Evolutionary conservation across 345 rosid genomes (phyloP).

Genomic region (Ricinus communis): DNA sequence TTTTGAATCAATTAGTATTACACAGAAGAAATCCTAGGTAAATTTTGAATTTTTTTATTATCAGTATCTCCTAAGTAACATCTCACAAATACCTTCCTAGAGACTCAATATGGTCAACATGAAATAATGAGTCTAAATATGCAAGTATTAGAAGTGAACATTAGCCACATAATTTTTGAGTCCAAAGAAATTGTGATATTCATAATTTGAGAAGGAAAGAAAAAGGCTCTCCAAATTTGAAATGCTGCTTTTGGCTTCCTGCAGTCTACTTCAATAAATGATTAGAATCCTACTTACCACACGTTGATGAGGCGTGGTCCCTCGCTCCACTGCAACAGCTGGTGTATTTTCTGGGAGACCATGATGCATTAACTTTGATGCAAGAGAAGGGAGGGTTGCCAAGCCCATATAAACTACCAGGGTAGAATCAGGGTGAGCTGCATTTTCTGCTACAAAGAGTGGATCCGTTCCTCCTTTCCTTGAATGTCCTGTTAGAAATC

Average conservation of each 20-base stretch:
- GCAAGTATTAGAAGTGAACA: not conserved
- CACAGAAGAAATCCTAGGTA: too few relatives aligned
- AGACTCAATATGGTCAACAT: not conserved
- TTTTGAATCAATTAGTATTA: too few relatives aligned
- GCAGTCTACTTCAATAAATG: not conserved
- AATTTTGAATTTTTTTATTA: not conserved
- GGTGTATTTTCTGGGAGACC: conserved; percentile 84
- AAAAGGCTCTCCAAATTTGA: not conserved
- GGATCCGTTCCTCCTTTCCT: conserved; percentile 56
- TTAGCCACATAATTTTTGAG: not conserved
- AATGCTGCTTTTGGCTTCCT: not conserved
- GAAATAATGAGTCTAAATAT: not conserved
- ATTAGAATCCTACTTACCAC: conserved; percentile 11
- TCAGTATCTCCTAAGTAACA: not conserved
- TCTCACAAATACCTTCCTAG: not conserved
- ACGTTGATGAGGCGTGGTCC: conserved; percentile 23
- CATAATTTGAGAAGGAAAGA: not conserved
- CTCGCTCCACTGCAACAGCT: conserved; percentile 78
- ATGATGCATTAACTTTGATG: conserved; percentile 71
- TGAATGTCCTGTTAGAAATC: conserved; percentile 90
- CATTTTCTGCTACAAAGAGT: conserved; percentile 75
- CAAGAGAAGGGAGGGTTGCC: conserved; percentile 87
- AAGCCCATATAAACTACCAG: conserved; percentile 95
- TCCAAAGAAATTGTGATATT: not conserved
- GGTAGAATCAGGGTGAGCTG: conserved; percentile 89